A percentile compares a stretch with the other conserved stretches of the same genome.
phyloP scores from a whole-genome alignment of 345 rosid genomes.

The Camelina neglecta region DNA sequence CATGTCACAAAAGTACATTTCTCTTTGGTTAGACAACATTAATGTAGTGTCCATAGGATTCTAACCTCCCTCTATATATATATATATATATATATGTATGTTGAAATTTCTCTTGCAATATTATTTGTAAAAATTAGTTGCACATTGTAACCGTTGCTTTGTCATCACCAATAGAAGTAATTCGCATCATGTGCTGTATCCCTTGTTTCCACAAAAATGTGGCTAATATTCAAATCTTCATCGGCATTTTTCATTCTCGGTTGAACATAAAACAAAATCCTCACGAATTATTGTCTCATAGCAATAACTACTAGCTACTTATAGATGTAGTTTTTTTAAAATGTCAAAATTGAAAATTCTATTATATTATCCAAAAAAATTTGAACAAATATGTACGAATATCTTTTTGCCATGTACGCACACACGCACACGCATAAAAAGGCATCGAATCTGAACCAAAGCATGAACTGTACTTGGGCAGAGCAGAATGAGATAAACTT shows the following conservation, averaged over 20 bases:
- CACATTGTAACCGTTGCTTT: conserved; percentile 14
- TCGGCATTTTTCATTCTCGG: conserved; percentile 28
- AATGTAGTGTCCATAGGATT: conserved; percentile 37
- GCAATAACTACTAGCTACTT: conserved; percentile 15
- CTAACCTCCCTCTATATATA: conserved; percentile 4
- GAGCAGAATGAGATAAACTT: not conserved
- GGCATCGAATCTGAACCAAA: conserved; percentile 1
- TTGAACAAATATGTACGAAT: not conserved
- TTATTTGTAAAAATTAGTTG: not conserved
- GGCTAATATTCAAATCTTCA: conserved; percentile 25
- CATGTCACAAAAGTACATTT: conserved; percentile 25
- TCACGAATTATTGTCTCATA: conserved; percentile 28
- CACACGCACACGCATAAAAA: conserved; percentile 3
- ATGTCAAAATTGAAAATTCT: conserved; percentile 11
- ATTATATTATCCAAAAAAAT: not conserved
- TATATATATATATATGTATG: not conserved
- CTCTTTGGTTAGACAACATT: conserved; percentile 36
- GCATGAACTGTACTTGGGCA: conserved; percentile 15
- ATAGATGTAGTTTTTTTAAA: not conserved
- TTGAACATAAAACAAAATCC: conserved; percentile 17
- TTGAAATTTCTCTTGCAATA: not conserved
- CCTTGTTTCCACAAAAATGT: conserved; percentile 30
- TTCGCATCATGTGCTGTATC: conserved; percentile 12
- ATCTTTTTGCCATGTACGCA: not conserved
- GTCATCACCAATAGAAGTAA: conserved; percentile 26